Evolutionary conservation across 164 flowering plant genomes (phyloP), one percentile per base, ranked within the genome.

Genomic region (Platanus orientalis): DNA sequence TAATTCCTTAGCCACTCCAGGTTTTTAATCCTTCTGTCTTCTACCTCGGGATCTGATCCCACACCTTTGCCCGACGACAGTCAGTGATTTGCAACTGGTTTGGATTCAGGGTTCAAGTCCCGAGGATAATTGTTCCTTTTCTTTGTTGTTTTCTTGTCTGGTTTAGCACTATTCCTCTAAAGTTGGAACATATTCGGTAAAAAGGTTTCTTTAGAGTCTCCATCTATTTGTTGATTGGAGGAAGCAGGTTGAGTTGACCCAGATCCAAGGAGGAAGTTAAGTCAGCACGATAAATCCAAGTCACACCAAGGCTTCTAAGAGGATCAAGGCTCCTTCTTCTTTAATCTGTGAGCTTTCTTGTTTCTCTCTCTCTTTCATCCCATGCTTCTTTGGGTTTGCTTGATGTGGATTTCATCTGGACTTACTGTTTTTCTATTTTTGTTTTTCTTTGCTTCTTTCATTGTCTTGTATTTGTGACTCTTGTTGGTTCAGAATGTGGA

Each of bases 1-100:
- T 73, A 71, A 71, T 71, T 75, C 70, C 69, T 63, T 63, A 42
- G 47, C 4, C 47, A 3, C 10, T 36, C 12, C 12, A 36, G 42
- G 42, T 36, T 36, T 36, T 36, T 36, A 7, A 1, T 45, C 49
- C 19, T 45, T 14, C n/a, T 45, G 2, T 3, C 0, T 45, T 16
- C 49, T 16, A 16, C 73, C 79, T 77, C 70, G 83, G 80, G 83
- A 79, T 79, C 77, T 75, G 80, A 74, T 69, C 75, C 34, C 59
- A 54, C 65, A 57, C 50, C 44, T 50, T 27, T 29, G 25, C 11
- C 25, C 26, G 42, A 4, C 56, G 66, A 64, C 71, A 65, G 19
- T 7, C 4, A 36, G 9, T 14, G 42, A 36, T 14, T 29, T 20
- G 21, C 42, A 24, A 7, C 42, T 36, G 12, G 20, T 0, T 32